phyloP scores from a whole-genome alignment of 106 monocot species.

The Cymbidium sinense region DNA sequence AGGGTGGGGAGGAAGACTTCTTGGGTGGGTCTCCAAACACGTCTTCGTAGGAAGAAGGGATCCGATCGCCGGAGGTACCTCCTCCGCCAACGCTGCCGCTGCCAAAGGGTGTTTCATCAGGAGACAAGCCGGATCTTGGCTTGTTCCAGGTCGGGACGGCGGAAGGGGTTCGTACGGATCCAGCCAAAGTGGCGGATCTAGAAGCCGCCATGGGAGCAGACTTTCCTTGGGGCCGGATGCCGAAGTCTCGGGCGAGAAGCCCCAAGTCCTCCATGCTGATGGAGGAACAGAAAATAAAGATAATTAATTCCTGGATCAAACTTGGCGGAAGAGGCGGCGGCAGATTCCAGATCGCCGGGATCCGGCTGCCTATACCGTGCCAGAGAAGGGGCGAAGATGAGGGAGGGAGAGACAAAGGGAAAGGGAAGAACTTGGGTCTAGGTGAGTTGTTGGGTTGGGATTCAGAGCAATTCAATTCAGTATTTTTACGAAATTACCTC shows the following conservation, averaged over 20 bases:
- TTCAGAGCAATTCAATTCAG: background rate
- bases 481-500: background rate
- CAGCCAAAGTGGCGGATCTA: slow-evolving; percentile 1
- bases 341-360: background rate
- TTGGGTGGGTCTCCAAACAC: slow-evolving; percentile 17
- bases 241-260: slow-evolving; percentile 43
- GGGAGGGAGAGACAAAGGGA: background rate
- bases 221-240: slow-evolving; percentile 48
- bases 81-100: slow-evolving; percentile 10
- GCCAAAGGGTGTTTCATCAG: background rate
- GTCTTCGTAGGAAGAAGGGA: slow-evolving; percentile 18
- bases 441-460: background rate
- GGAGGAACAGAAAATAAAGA: background rate
- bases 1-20: slow-evolving; percentile 10
- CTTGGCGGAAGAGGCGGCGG: background rate
- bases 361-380: background rate
- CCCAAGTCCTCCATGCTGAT: slow-evolving; percentile 52
- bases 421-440: background rate
- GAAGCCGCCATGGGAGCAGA: slow-evolving; percentile 48
- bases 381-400: background rate
- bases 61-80: background rate
- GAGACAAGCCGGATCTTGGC: slow-evolving; percentile 1
- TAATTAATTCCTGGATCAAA: slow-evolving; percentile 6
- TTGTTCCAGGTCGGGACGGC: slow-evolving; percentile 7
- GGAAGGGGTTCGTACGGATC: slow-evolving; percentile 12